A percentile compares a stretch with the other conserved stretches of the same genome.
phyloP scores from a whole-genome alignment of 306 rosid genomes.

The Herpetospermum pedunculosum region DNA sequence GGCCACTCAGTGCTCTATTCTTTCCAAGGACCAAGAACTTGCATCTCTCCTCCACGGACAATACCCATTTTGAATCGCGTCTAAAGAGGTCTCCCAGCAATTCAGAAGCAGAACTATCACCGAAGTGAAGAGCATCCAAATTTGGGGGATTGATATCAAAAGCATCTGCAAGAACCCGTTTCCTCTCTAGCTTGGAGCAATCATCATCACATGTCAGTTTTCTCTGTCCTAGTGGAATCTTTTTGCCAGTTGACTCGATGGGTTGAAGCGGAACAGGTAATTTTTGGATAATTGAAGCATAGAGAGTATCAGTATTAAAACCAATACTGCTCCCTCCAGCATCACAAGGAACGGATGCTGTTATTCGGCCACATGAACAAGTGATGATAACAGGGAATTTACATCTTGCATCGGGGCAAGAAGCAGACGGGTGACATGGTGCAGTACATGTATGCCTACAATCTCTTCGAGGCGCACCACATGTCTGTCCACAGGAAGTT shows the following conservation, averaged over 20 bases:
- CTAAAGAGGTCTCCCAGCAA: conserved; percentile 49
- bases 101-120: conserved; percentile 55
- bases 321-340: conserved; percentile 48
- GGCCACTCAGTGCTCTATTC: conserved; percentile 43
- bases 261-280: conserved; percentile 63
- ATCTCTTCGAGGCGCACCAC: conserved; percentile 86
- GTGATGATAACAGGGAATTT: conserved; percentile 52
- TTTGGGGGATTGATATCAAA: conserved; percentile 58
- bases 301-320: conserved; percentile 46
- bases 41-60: conserved; percentile 91
- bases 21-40: conserved; percentile 73
- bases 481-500: conserved; percentile 78
- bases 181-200: conserved; percentile 80
- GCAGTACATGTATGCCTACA: conserved; percentile 78
- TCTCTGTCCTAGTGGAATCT: conserved; percentile 76
- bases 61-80: conserved; percentile 80
- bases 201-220: conserved; percentile 81
- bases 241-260: conserved; percentile 44
- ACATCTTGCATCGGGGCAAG: conserved; percentile 71
- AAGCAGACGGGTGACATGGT: conserved; percentile 66
- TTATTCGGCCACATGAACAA: conserved; percentile 69
- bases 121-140: conserved; percentile 77
- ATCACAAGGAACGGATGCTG: conserved; percentile 76
- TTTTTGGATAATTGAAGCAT: conserved; percentile 60
- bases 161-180: conserved; percentile 88